phyloP scores from a whole-genome alignment of 2,329 filamentous ascomycete species.

The Nigrospora oryzae region DNA sequence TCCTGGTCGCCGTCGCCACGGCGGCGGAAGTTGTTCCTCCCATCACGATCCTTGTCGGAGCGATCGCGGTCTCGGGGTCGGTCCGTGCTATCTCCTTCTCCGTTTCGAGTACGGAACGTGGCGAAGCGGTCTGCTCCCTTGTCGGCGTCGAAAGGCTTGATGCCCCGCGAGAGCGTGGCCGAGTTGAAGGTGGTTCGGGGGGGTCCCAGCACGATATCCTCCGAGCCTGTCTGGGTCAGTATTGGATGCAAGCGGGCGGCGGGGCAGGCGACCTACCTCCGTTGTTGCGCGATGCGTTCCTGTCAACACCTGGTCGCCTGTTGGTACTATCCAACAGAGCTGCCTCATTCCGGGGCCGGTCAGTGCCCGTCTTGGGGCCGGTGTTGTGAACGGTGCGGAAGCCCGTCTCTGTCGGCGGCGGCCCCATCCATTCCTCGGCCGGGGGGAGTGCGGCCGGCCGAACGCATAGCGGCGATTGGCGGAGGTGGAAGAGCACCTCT shows the following conservation, averaged over 20 bases:
- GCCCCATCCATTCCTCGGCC: conserved; percentile 90
- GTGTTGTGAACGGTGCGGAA: conserved; percentile 30
- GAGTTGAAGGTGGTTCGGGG: conserved; percentile 79
- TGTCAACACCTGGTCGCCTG: conserved; percentile 42
- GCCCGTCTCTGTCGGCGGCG: conserved; percentile 29
- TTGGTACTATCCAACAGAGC: conserved; percentile 38
- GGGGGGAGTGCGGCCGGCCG: conserved; percentile 75
- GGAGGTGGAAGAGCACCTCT: conserved; percentile 67
- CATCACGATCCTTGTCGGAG: conserved; percentile 38
- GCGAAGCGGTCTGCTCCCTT: conserved; percentile 52
- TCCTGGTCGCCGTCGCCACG: conserved; percentile 51
- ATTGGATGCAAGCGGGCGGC: conserved; percentile 5
- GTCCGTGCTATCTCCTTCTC: conserved; percentile 34
- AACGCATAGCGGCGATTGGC: conserved; percentile 72
- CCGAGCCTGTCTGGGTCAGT: conserved; percentile 45
- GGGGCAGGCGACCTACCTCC: conserved; percentile 37
- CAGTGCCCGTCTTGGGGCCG: conserved; percentile 27
- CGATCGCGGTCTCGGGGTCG: conserved; percentile 27
- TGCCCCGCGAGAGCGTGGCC: conserved; percentile 48
- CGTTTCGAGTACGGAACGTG: conserved; percentile 40
- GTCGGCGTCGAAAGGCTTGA: conserved; percentile 42
- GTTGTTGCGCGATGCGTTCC: conserved; percentile 46
- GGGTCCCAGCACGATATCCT: conserved; percentile 80
- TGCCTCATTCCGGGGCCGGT: conserved; percentile 34
- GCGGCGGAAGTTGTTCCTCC: conserved; percentile 38